A percentile compares a stretch with the other conserved stretches of the same genome.
These are phyloP conservation scores for Solanum chaucha DNA, from an alignment of 257 asterid genomes.

Conservation along the genomic window DNA sequence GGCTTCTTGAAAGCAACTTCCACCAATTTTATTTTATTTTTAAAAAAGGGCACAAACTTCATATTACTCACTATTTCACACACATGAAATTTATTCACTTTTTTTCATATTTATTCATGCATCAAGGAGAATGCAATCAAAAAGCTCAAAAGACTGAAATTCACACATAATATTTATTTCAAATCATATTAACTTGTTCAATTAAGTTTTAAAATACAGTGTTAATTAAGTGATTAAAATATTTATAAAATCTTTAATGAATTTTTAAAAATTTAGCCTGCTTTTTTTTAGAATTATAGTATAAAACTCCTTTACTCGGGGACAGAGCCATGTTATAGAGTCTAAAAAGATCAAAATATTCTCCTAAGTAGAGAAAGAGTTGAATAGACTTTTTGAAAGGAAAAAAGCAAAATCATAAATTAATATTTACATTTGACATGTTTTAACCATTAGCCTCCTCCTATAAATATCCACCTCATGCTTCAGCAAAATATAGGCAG, in stretches of 20 bases:
- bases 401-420: not conserved
- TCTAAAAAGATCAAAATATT: not conserved
- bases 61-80: not conserved
- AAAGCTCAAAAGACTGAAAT: not conserved
- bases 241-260: not conserved
- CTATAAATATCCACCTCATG: not conserved
- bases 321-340: not conserved
- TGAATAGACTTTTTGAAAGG: not conserved
- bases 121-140: not conserved
- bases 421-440: not conserved
- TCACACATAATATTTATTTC: not conserved
- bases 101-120: not conserved
- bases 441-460: not conserved
- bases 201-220: no score
- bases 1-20: not conserved
- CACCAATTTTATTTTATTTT: not conserved
- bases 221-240: not conserved
- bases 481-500: not conserved
- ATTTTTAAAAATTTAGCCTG: not conserved
- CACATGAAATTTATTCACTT: not conserved
- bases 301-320: not conserved
- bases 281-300: not conserved
- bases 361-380: not conserved
- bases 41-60: not conserved
- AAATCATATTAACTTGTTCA: not conserved